Percentiles rank a stretch among this genome's conserved stretches.
Evolutionary conservation across 331 rosid species (phyloP).

Genomic region (Malus hybrid): DNA sequence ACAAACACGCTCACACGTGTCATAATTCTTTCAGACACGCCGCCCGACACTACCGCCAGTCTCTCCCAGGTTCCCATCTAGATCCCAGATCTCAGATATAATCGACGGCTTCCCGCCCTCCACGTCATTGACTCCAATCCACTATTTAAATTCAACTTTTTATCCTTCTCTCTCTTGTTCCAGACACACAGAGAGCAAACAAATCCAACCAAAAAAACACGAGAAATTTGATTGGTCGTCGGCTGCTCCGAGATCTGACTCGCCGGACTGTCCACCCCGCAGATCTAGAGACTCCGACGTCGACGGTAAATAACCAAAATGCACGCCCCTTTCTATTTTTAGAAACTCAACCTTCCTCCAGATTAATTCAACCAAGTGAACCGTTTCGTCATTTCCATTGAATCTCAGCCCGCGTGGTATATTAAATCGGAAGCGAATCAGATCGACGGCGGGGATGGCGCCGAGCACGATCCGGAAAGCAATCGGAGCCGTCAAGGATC

Average conservation of each 20-base stretch:
- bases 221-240: background rate
- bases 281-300: slow-evolving; percentile 30
- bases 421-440: background rate
- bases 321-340: background rate
- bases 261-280: slow-evolving; percentile 7
- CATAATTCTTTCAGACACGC: slow-evolving; percentile 5
- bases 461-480: slow-evolving; percentile 91
- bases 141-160: slow-evolving; percentile 7
- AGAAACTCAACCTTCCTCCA: background rate
- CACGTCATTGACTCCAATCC: slow-evolving; percentile 8
- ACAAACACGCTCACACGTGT: background rate
- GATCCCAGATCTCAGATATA: background rate
- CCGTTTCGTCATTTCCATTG: background rate
- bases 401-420: background rate
- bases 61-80: background rate
- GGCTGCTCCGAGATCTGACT: background rate
- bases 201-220: background rate
- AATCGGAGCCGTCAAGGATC: slow-evolving; percentile 95
- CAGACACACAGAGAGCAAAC: background rate
- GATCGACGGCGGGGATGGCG: slow-evolving; percentile 46
- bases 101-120: slow-evolving; percentile 4
- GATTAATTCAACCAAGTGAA: background rate
- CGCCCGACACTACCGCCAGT: slow-evolving; percentile 6
- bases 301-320: slow-evolving; percentile 8
- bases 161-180: background rate